Evolutionary conservation across 1,139 yeast genomes (phyloP).

Genomic region (Suhomyces choctaworum): DNA sequence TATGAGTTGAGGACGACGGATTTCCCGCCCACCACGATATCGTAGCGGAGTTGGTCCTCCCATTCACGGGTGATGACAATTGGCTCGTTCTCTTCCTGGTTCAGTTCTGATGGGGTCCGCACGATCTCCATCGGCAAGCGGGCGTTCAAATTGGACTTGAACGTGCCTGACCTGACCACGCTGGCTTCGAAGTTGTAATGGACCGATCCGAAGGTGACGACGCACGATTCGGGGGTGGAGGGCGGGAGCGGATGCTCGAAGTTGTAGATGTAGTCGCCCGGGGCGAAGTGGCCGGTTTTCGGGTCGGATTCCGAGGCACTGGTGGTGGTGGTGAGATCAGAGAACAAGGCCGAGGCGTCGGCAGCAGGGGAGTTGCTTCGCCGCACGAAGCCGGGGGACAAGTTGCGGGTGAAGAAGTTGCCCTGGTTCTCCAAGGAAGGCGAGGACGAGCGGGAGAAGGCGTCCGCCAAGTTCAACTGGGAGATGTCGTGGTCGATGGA

Average conservation of each 20-base stretch:
- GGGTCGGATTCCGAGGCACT: constrained; percentile 21
- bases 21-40: constrained; percentile 86
- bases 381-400: constrained; percentile 38
- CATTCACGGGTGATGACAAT: constrained; percentile 87
- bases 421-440: constrained; percentile 9
- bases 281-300: constrained; percentile 44
- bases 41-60: constrained; percentile 90
- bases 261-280: constrained; percentile 90
- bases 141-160: constrained; percentile 73
- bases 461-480: constrained; percentile 34
- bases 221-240: constrained; percentile 76
- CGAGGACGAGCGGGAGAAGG: constrained; percentile 11
- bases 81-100: constrained; percentile 89
- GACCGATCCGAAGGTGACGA: constrained; percentile 81
- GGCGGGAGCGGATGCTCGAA: constrained; percentile 88
- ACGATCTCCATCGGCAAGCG: constrained; percentile 64
- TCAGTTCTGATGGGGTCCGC: constrained; percentile 74
- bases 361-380: constrained; percentile 39
- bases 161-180: constrained; percentile 78
- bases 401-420: constrained; percentile 29
- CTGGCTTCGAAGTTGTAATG: constrained; percentile 66
- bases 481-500: constrained; percentile 30
- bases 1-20: constrained; percentile 80
- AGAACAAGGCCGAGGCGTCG: constrained; percentile 9
- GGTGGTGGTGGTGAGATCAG: constrained; percentile 23